Evolutionary conservation across 306 rosid species (phyloP), one percentile per base, ranked within the genome.

Genomic region (Alnus glutinosa): DNA sequence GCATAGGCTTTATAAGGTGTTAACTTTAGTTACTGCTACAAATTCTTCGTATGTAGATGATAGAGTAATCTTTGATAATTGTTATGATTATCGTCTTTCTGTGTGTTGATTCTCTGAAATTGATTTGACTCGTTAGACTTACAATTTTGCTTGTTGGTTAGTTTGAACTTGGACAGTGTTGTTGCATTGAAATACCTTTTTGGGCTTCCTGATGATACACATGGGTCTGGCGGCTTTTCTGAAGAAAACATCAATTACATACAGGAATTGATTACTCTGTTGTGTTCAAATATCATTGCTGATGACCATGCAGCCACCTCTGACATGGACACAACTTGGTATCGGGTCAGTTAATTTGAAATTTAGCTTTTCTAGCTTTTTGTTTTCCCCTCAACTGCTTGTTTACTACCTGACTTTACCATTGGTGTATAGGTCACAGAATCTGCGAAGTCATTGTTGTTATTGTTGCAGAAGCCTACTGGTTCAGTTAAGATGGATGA

Each of bases 101-200:
- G 32, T 68, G 15, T 10, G 39, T 39, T 68, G 34, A 3, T 76
- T 79, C 32, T 63, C 69, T 80, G 71, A 75, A 74, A 59, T 46
- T 55, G 16, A 36, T 80, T 39, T 83, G 50, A 80, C 77, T 49
- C 72, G 77, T 58, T 69, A 63, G 32, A 83, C 81, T 92, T 50
- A 88, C 78, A 14, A 70, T 85, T 85, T 88, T 85, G 66, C 83
- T 78, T 87, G 79, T 86, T 88, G 89, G 81, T 79, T 83, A 90
- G 96, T 82, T 90, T 93, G 90, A 77, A 87, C 81, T 74, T 87
- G 76, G 90, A 91, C 85, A 89, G 90, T 87, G 92, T 93, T 80
- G 84, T 76, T 49, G 83, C 79, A 3, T 79, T 95, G 90, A 95
- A 89, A 80, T 83, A 82, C 85, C 93, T 95, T 83, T 95, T 89